Evolutionary conservation across 2,329 filamentous ascomycete species (phyloP).

Genomic region (Venturia aucupariae): DNA sequence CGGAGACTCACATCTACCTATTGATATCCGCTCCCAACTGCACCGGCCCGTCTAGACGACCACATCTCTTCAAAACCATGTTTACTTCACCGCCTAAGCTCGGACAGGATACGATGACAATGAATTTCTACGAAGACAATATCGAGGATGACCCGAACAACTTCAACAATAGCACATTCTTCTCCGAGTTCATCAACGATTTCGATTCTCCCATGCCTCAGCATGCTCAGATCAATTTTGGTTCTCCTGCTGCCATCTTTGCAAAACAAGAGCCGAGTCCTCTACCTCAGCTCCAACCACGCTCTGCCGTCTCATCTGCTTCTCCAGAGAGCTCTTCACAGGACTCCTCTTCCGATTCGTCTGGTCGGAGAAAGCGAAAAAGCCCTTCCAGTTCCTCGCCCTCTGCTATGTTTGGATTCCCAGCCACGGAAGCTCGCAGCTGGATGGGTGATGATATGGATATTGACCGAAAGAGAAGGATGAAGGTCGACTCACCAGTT

Average conservation of each 20-base stretch:
- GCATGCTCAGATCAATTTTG: constrained; percentile 11
- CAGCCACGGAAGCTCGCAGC: constrained; percentile 11
- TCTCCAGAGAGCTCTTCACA: constrained; percentile 34
- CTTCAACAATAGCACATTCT: constrained; percentile 2
- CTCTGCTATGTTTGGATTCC: constrained; percentile 16
- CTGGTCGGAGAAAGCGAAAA: constrained; percentile 32
- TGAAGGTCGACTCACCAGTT: constrained; percentile 8
- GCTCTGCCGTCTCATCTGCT: constrained; percentile 20
- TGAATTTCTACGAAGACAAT: background rate
- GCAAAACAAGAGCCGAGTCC: constrained; percentile 8
- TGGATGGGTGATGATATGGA: constrained; percentile 14
- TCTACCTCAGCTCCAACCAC: constrained; percentile 15
- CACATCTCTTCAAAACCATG: background rate
- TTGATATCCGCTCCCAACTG: background rate
- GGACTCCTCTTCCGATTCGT: constrained; percentile 34
- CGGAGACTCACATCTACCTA: background rate
- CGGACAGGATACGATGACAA: constrained; percentile 4
- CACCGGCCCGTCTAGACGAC: background rate
- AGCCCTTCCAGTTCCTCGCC: constrained; percentile 30
- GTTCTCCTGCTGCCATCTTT: constrained; percentile 1
- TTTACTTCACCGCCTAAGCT: constrained; percentile 7
- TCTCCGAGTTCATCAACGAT: constrained; percentile 12
- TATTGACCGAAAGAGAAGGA: constrained; percentile 9
- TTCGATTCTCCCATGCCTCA: constrained; percentile 1
- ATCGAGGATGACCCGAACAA: background rate